phyloP scores from a whole-genome alignment of 352 stramenopile genomes.

The Blastocystis sp. region DNA sequence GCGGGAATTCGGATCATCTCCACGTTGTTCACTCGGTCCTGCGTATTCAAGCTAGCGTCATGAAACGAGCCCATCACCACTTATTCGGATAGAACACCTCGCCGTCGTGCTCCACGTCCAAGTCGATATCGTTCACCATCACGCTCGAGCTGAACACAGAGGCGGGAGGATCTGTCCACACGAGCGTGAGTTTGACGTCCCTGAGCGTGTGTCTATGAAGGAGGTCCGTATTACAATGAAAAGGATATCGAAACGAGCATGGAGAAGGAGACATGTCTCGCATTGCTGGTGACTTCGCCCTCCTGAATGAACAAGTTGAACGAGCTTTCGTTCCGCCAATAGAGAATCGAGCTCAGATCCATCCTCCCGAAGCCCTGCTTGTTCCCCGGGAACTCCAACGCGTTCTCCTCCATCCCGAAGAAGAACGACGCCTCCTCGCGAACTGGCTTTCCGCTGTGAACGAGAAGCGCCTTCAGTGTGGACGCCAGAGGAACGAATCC shows the following conservation, averaged over 20 bases:
- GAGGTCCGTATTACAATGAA: not conserved
- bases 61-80: not conserved
- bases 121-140: slow-evolving; percentile 75
- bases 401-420: not conserved
- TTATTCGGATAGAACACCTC: slow-evolving; percentile 59
- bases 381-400: slow-evolving; percentile 46
- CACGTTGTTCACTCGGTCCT: slow-evolving; percentile 50
- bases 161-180: slow-evolving; percentile 74
- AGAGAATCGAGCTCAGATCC: slow-evolving; percentile 18
- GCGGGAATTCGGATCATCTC: slow-evolving; percentile 33
- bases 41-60: not conserved
- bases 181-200: slow-evolving; percentile 73
- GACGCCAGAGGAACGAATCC: slow-evolving; percentile 76
- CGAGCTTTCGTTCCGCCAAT: slow-evolving; percentile 46
- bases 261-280: slow-evolving; percentile 2
- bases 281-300: not conserved
- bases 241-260: slow-evolving; percentile 23
- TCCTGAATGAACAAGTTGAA: slow-evolving; percentile 68
- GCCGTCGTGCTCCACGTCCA: slow-evolving; percentile 44
- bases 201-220: not conserved
- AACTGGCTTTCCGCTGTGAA: slow-evolving; percentile 76
- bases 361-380: slow-evolving; percentile 61
- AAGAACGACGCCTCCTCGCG: slow-evolving; percentile 1
- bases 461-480: slow-evolving; percentile 77
- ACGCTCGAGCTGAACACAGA: slow-evolving; percentile 70